Base-by-base conservation (phyloP, 83 land plant species). In the Picea mariana region DNA sequence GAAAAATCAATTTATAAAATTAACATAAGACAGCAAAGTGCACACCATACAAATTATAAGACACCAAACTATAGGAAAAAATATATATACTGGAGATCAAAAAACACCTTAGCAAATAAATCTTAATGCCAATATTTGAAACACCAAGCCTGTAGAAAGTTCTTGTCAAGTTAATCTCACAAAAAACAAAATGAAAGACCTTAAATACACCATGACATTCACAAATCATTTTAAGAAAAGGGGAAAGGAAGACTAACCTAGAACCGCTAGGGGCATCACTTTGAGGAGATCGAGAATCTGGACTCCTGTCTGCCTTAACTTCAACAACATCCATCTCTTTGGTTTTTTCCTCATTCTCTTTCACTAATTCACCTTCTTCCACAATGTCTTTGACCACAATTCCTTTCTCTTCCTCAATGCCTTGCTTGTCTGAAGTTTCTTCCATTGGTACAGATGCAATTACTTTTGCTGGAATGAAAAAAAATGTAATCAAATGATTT, bases 231-330 rank as follows among this genome's bases (percentile, higher is more conserved):
- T 27, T 2, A 24, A 59, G 13, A 58, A n/a, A n/a, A n/a, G n/a
- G n/a, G n/a, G n/a, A 55, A 21, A 60, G n/a, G 24, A 27, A 18
- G 17, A 79, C 80, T 21, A 64, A 95, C 96, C 97, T 93, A 80
- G 95, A 93, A 87, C 94, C 84, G 73, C 85, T 87, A 75, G 88
- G 87, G n/a, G 66, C 87, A 65, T 77, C 89, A 86, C 87, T 92
- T 66, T 85, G 85, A 75, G 88, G 91, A 83, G 91, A 90, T 12
- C 86, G 89, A 75, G 85, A 79, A 40, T 86, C 86, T 12, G 80
- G 66, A 85, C 87, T 91, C 84, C 80, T 89, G 20, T 86, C 82
- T 75, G 86, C 77, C 80, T 79, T 83, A 58, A 58, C 75, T 31
- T 84, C 91, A 42, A 78, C 68, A 16, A 20, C 79, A 82, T 87